Percentiles rank a stretch among this genome's conserved stretches.
These are phyloP conservation scores for Russula ochroleuca DNA, from an alignment of 768 basidiomycete genomes.

Conservation along the genomic window DNA sequence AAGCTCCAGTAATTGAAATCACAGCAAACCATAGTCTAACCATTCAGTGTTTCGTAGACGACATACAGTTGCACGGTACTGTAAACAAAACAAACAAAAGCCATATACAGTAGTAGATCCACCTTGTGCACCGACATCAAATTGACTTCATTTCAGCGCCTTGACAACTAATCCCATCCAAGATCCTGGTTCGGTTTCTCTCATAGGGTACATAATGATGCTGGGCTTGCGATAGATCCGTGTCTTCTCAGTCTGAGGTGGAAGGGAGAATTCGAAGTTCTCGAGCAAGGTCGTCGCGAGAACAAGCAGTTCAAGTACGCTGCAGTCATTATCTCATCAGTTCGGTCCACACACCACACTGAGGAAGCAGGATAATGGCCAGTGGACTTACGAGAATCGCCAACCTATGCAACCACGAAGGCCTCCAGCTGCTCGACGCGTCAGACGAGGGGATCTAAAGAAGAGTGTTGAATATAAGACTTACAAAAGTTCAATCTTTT, in stretches of 20 bases:
- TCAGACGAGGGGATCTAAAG: slow-evolving; percentile 1
- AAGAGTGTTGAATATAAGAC: not conserved
- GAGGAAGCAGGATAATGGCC: not conserved
- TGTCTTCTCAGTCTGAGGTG: slow-evolving; percentile 18
- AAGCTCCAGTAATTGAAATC: not conserved
- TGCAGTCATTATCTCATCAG: not conserved
- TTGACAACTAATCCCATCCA: slow-evolving; percentile 26
- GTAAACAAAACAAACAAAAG: not conserved
- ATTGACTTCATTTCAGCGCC: slow-evolving; percentile 10
- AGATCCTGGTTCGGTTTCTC: slow-evolving; percentile 5
- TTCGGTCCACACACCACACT: not conserved
- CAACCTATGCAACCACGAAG: slow-evolving; percentile 25
- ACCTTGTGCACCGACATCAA: not conserved
- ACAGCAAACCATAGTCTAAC: not conserved
- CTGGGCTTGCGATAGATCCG: slow-evolving; percentile 23
- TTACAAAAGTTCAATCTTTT: slow-evolving; percentile 27
- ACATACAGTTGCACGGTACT: not conserved
- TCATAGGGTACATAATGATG: slow-evolving; percentile 21
- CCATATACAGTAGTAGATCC: not conserved
- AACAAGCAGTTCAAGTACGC: slow-evolving; percentile 21
- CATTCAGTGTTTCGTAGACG: not conserved
- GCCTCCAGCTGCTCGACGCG: slow-evolving; percentile 15
- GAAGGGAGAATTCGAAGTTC: slow-evolving; percentile 25
- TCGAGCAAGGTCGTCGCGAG: slow-evolving; percentile 19
- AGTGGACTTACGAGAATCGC: slow-evolving; percentile 22